A percentile compares a stretch with the other conserved stretches of the same genome.
Conservation (phyloP, 179 eudicot species). For the Gypsophila paniculata region DNA sequence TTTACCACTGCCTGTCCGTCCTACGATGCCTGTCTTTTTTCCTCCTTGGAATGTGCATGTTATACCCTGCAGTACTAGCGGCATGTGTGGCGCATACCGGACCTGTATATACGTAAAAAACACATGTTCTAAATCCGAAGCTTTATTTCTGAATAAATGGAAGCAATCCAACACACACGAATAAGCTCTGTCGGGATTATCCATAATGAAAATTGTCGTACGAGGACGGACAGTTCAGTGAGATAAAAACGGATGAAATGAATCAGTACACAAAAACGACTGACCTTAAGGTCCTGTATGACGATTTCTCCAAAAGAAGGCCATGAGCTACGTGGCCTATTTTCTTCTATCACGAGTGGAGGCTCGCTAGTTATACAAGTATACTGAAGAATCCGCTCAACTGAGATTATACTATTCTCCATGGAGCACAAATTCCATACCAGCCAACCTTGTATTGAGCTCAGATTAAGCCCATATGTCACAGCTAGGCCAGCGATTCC, state of each 20-base stretch:
- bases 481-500: slow-evolving; percentile 47
- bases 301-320: slow-evolving; percentile 41
- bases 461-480: slow-evolving; percentile 43
- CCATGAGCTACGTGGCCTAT: slow-evolving; percentile 37
- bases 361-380: slow-evolving; percentile 36
- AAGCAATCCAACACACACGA: background rate
- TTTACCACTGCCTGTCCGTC: slow-evolving; percentile 86
- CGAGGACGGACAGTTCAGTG: too few species aligned
- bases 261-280: background rate
- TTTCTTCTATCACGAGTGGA: slow-evolving; percentile 37
- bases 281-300: slow-evolving; percentile 59
- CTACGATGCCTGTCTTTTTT: slow-evolving; percentile 67
- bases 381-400: slow-evolving; percentile 47
- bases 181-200: background rate
- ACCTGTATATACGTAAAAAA: slow-evolving; percentile 35
- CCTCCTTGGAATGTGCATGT: slow-evolving; percentile 69
- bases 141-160: background rate
- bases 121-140: background rate
- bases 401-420: slow-evolving; percentile 48
- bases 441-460: slow-evolving; percentile 31
- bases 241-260: too few species aligned
- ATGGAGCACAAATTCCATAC: slow-evolving; percentile 33
- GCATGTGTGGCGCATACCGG: slow-evolving; percentile 83
- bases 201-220: background rate
- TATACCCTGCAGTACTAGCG: slow-evolving; percentile 74